Evolutionary conservation across 768 basidiomycete species (phyloP).

Genomic region (Pholiota molesta): DNA sequence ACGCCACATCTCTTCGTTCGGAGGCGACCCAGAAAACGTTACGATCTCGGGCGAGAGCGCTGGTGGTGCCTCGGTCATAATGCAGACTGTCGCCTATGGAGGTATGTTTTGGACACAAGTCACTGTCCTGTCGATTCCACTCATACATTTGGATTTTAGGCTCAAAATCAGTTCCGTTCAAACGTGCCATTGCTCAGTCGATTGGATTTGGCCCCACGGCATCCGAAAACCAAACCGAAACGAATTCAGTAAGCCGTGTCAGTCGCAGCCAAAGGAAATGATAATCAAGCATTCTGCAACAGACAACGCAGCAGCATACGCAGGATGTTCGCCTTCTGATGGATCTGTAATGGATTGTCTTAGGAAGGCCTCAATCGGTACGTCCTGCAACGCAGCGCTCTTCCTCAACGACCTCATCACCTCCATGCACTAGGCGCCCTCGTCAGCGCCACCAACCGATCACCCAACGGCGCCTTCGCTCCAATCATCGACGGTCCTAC

Average conservation of each 20-base stretch:
- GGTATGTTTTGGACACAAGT: conserved; percentile 23
- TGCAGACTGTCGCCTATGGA: conserved; percentile 48
- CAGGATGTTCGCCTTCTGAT: conserved; percentile 30
- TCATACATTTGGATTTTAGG: conserved; percentile 20
- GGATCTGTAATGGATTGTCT: conserved; percentile 35
- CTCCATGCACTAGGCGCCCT: conserved; percentile 32
- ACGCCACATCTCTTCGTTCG: conserved; percentile 57
- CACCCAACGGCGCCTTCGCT: conserved; percentile 28
- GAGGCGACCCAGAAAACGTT: conserved; percentile 45
- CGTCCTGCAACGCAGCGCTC: conserved; percentile 8
- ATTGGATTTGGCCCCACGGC: conserved; percentile 44
- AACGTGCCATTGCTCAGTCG: conserved; percentile 43
- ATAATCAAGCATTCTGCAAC: neutral
- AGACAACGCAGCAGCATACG: conserved; percentile 32
- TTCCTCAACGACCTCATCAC: neutral
- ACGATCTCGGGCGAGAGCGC: conserved; percentile 56
- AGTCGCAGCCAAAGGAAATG: neutral
- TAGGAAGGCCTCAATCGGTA: conserved; percentile 38
- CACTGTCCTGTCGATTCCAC: neutral
- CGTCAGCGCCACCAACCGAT: conserved; percentile 42
- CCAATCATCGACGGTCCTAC: conserved; percentile 42
- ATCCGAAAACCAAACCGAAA: conserved; percentile 30
- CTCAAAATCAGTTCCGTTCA: conserved; percentile 39
- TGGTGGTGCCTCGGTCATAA: conserved; percentile 46
- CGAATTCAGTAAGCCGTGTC: conserved; percentile 30